phyloP scores from a whole-genome alignment of 2,329 filamentous ascomycete genomes.

The Exserohilum turcica region DNA sequence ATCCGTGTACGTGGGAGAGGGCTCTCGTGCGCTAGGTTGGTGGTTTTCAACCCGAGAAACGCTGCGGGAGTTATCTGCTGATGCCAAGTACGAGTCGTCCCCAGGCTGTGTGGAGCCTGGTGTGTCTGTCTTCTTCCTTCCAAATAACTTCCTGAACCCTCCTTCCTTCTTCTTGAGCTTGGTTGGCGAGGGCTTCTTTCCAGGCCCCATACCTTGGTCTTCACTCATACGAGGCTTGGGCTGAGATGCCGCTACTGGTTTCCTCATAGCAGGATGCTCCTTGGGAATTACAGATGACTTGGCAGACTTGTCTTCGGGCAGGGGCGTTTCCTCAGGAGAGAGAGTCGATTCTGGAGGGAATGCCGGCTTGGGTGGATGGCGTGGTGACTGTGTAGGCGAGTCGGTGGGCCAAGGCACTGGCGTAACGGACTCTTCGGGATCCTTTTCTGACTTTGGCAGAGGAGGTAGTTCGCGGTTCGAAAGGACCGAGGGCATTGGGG shows the following conservation, averaged over 20 bases:
- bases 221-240: conserved; percentile 26
- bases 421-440: conserved; percentile 42
- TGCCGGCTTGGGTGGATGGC: conserved; percentile 39
- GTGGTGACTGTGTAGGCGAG: conserved; percentile 32
- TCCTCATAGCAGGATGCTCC: conserved; percentile 52
- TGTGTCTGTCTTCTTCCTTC: conserved; percentile 44
- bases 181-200: conserved; percentile 41
- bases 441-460: conserved; percentile 43
- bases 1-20: conserved; percentile 30
- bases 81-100: conserved; percentile 24
- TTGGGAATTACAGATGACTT: conserved; percentile 28
- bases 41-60: conserved; percentile 33
- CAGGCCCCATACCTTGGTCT: conserved; percentile 19
- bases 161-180: conserved; percentile 47
- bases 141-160: conserved; percentile 50
- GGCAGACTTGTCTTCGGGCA: conserved; percentile 40
- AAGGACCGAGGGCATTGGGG: conserved; percentile 29
- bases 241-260: conserved; percentile 23
- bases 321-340: conserved; percentile 7
- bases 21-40: conserved; percentile 28
- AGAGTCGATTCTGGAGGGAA: neutral
- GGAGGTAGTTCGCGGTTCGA: conserved; percentile 51
- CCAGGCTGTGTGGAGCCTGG: conserved; percentile 21
- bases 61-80: conserved; percentile 31
- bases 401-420: conserved; percentile 38